Percentiles rank a stretch among this genome's conserved stretches.
phyloP scores from a whole-genome alignment of 441 rosid species.

The Kokia cookei region DNA sequence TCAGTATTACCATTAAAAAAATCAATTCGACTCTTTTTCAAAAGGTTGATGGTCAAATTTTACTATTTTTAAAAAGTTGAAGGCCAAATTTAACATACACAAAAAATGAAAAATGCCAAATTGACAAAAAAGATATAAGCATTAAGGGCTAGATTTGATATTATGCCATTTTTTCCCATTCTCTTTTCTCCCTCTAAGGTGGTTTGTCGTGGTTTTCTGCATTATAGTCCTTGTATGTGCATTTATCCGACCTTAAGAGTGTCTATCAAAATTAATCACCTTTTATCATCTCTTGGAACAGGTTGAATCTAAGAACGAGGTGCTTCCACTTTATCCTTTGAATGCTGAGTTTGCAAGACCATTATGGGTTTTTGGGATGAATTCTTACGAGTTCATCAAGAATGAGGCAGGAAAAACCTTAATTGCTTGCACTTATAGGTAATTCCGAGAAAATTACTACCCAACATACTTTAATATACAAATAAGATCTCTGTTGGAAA shows the following conservation, averaged over 20 bases:
- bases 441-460: slow-evolving; percentile 11
- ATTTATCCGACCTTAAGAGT: not conserved
- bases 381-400: slow-evolving; percentile 68
- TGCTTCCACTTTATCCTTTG: slow-evolving; percentile 47
- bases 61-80: no score
- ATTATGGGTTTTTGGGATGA: slow-evolving; percentile 72
- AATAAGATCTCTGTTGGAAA: not conserved
- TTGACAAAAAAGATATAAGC: no score
- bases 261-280: not conserved
- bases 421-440: slow-evolving; percentile 88
- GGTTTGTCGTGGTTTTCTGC: not conserved
- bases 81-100: no score
- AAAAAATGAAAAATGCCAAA: no score
- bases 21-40: no score
- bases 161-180: not conserved
- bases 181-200: not conserved
- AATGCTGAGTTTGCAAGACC: slow-evolving; percentile 87
- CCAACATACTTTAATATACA: slow-evolving; percentile 1
- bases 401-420: slow-evolving; percentile 45
- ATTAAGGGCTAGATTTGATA: no score
- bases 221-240: not conserved
- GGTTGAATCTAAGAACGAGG: slow-evolving; percentile 62
- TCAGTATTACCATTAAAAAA: no score
- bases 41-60: no score
- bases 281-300: slow-evolving; percentile 20